Base-by-base conservation (phyloP, 176 grass and related monocot species). In the Tillandsia fasciculata region DNA sequence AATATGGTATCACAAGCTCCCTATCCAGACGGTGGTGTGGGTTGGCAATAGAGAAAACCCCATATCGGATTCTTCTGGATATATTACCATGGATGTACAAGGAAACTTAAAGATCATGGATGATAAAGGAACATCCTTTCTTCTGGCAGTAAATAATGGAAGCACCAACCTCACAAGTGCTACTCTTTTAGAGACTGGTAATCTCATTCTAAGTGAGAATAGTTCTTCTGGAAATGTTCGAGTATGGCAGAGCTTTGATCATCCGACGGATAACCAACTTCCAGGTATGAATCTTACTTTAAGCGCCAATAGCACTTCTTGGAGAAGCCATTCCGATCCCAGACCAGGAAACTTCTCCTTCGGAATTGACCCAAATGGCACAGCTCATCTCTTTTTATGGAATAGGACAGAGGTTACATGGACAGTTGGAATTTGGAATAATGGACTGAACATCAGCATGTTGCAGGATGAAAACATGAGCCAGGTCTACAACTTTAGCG, bases 201-300 rank as follows among this genome's bases (percentile, higher is more conserved):
- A 80, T 73, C 23, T 80, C 9, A 27, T 80, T 14, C 29, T 80
- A 27, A 24, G 26, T 48, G 26, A 53, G 9, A 26, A 48, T 5
- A 66, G 17, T 22, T 51, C 64, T 14, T 24, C 15, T 28, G 51
- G 61, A 26, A 66, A 13, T 48, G 48, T 15, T 48, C 0, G 0
- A 42, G 18, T 80, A n/a, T 73, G 77, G 77, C 70, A 80, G 12
- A 80, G 77, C 48, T 80, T 80, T 11, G 61, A 80, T 52, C 65
- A 80, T 53, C 77, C 77, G 5, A 80, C 77, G 18, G 47, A 73
- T 58, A 80, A 69, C 3, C 49, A 26, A 15, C 70, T 80, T 66
- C 61, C 23, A 2, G 69, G 70, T 11, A 80, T 80, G 77, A 73
- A 26, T 63, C 59, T 80, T n/a, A 61, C 59, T 20, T 6, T 76